Evolutionary conservation across 257 asterid genomes (phyloP).

Genomic region (Przewalskia tangutica): DNA sequence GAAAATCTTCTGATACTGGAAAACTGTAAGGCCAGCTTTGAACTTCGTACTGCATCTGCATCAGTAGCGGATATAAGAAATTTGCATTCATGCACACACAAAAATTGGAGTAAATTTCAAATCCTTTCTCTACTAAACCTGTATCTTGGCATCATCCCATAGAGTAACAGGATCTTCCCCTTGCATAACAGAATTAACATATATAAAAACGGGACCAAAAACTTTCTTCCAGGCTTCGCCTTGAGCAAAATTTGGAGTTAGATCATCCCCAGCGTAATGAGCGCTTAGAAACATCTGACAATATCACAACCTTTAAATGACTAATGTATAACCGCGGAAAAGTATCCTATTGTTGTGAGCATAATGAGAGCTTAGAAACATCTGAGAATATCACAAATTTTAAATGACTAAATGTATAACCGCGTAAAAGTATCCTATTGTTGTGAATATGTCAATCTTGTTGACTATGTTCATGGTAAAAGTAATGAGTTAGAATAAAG

Average conservation of each 20-base stretch:
- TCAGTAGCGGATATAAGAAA: not conserved
- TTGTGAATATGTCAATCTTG: not conserved
- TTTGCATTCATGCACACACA: not conserved
- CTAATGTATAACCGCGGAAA: not conserved
- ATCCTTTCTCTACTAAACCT: constrained; percentile 24
- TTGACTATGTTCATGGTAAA: not conserved
- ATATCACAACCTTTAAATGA: not conserved
- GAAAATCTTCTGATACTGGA: constrained; percentile 64
- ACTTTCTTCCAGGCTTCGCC: constrained; percentile 80
- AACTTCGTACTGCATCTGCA: constrained; percentile 40
- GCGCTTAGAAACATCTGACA: constrained; percentile 67
- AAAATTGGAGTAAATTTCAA: constrained; percentile 1
- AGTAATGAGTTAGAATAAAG: not conserved
- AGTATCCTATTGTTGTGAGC: constrained; percentile 10
- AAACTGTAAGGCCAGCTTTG: constrained; percentile 74
- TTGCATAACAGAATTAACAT: constrained; percentile 36
- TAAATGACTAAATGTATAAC: not conserved
- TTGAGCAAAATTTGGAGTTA: constrained; percentile 44
- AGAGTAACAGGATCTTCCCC: constrained; percentile 40
- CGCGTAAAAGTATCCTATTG: not conserved
- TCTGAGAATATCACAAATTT: constrained; percentile 19
- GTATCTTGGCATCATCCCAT: constrained; percentile 66
- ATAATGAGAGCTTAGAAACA: constrained; percentile 72
- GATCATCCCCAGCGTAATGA: constrained; percentile 71
- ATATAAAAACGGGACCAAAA: constrained; percentile 76